phyloP scores from a whole-genome alignment of 768 basidiomycete genomes.

The Suillus luteus region DNA sequence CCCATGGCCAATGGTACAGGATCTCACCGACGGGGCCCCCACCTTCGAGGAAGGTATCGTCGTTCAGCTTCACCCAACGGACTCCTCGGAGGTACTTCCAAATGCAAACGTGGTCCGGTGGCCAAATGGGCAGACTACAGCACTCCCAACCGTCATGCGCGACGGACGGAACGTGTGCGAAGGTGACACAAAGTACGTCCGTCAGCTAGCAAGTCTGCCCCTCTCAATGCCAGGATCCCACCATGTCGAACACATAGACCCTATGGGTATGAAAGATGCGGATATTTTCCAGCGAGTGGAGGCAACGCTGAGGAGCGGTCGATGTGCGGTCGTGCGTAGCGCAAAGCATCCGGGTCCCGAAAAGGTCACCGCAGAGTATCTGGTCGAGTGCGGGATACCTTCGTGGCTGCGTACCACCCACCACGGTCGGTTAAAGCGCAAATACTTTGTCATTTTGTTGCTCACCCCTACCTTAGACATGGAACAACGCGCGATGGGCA shows the following conservation, averaged over 20 bases:
- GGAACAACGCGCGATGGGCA: neutral
- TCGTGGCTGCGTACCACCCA: neutral
- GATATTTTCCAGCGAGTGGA: neutral
- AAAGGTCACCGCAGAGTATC: neutral
- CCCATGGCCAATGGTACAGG: neutral
- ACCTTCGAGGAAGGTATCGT: neutral
- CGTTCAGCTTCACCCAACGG: neutral
- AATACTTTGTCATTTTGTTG: neutral
- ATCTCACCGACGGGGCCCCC: neutral
- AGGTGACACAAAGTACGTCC: neutral
- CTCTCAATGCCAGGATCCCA: conserved; percentile 1
- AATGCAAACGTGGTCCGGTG: neutral
- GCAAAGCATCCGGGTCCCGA: neutral
- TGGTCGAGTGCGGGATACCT: neutral
- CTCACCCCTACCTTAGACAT: neutral
- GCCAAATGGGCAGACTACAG: neutral
- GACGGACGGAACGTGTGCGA: neutral
- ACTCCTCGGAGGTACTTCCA: neutral
- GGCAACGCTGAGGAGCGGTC: neutral
- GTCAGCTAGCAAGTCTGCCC: neutral
- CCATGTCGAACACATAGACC: neutral
- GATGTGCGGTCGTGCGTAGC: neutral
- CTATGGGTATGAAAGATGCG: neutral
- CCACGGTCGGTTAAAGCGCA: neutral
- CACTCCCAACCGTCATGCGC: neutral